Evolutionary conservation across 495 filamentous ascomycete species (phyloP).

Genomic region (Xylaria palmicola): DNA sequence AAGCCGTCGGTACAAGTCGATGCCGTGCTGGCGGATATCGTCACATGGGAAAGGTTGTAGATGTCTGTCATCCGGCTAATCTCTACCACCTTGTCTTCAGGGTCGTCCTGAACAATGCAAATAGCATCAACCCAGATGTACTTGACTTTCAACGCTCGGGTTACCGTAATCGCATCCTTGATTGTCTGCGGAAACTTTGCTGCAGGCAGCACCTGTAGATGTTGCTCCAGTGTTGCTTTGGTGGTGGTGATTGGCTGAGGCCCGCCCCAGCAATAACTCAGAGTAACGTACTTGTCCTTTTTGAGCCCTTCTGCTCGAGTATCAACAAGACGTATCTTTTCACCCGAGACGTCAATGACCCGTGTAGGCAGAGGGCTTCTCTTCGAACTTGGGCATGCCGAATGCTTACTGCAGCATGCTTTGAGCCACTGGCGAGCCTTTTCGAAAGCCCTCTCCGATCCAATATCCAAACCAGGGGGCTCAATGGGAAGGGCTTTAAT

Average conservation of each 20-base stretch:
- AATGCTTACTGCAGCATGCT: background rate
- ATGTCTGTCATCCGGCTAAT: constrained; percentile 22
- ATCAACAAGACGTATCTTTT: background rate
- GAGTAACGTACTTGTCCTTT: background rate
- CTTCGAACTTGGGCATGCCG: background rate
- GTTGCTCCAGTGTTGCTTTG: background rate
- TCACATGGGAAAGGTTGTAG: constrained; percentile 9
- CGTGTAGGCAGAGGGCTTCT: background rate
- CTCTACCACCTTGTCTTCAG: constrained; percentile 18
- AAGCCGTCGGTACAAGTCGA: background rate
- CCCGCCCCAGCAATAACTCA: background rate
- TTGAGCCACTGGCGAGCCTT: background rate
- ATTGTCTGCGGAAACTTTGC: constrained; percentile 9
- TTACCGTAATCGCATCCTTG: constrained; percentile 15
- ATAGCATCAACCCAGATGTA: constrained; percentile 36
- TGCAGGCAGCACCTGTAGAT: background rate
- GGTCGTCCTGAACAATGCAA: constrained; percentile 31
- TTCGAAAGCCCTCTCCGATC: background rate
- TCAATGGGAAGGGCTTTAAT: background rate
- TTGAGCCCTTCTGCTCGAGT: background rate
- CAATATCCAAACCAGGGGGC: background rate
- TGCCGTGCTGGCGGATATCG: background rate
- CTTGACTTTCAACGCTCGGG: constrained; percentile 18
- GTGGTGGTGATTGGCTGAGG: background rate
- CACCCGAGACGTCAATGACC: background rate